These are phyloP conservation scores for Suillus sp. DNA, from an alignment of 768 basidiomycete genomes.

Conservation along the genomic window DNA sequence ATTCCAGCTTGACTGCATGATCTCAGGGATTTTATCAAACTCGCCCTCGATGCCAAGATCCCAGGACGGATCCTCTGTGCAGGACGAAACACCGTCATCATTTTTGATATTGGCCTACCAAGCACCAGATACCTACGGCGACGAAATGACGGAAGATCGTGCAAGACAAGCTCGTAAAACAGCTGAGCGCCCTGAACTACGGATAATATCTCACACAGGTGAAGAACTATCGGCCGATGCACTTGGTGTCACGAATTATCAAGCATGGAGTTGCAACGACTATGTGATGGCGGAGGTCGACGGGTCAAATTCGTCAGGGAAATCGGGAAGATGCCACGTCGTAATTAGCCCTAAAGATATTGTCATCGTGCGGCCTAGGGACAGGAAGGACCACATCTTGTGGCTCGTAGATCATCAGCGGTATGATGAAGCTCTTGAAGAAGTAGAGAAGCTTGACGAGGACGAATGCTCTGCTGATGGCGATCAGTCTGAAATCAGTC, in stretches of 20 bases:
- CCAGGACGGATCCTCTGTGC: conserved; percentile 24
- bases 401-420: conserved; percentile 88
- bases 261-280: conserved; percentile 90
- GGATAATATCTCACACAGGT: conserved; percentile 85
- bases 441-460: conserved; percentile 65
- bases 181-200: conserved; percentile 91
- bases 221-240: conserved; percentile 89
- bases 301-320: conserved; percentile 19
- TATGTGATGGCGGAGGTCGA: conserved; percentile 68
- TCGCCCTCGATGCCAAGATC: conserved; percentile 39
- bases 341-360: conserved; percentile 88
- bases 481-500: conserved; percentile 47
- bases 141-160: conserved; percentile 74
- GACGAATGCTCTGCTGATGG: conserved; percentile 33
- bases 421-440: conserved; percentile 88
- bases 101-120: conserved; percentile 90
- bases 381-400: conserved; percentile 84
- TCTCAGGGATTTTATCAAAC: conserved; percentile 87
- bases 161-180: conserved; percentile 76
- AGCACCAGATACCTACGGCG: conserved; percentile 66
- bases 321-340: conserved; percentile 61
- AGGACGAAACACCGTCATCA: conserved; percentile 51
- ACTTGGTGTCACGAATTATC: conserved; percentile 74
- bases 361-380: conserved; percentile 84
- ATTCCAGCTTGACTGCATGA: conserved; percentile 94